phyloP scores from a whole-genome alignment of 495 filamentous ascomycete species.

The Aspergillus haitiensis region DNA sequence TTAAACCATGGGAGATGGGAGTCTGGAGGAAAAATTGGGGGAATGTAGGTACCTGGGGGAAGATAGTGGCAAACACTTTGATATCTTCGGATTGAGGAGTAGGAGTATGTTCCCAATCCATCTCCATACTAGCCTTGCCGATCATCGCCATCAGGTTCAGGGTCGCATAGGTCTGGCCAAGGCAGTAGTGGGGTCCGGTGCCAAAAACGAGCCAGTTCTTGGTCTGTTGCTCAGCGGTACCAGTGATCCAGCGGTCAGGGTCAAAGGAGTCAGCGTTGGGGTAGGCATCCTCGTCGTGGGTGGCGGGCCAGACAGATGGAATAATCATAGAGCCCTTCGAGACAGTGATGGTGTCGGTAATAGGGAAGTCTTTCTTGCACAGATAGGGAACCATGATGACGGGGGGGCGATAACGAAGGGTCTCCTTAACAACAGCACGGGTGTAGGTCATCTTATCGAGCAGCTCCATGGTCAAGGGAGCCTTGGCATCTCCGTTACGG shows the following conservation, averaged over 20 bases:
- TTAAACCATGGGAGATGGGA: not conserved
- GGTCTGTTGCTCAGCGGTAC: slow-evolving; percentile 83
- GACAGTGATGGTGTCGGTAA: slow-evolving; percentile 82
- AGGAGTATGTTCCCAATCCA: slow-evolving; percentile 87
- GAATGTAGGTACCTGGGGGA: slow-evolving; percentile 73
- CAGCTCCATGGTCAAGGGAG: slow-evolving; percentile 73
- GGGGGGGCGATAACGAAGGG: slow-evolving; percentile 90
- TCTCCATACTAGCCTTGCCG: slow-evolving; percentile 85
- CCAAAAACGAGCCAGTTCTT: slow-evolving; percentile 99
- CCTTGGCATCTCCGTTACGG: slow-evolving; percentile 73
- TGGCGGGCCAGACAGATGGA: slow-evolving; percentile 83
- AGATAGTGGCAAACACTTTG: slow-evolving; percentile 97
- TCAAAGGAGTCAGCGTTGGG: slow-evolving; percentile 80
- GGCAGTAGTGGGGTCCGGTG: slow-evolving; percentile 93
- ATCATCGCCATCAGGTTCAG: slow-evolving; percentile 87
- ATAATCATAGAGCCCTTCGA: slow-evolving; percentile 96
- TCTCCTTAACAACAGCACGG: slow-evolving; percentile 89
- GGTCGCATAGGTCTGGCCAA: slow-evolving; percentile 93
- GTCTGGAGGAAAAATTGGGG: not conserved
- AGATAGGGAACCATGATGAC: slow-evolving; percentile 98
- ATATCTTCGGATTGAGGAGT: slow-evolving; percentile 87
- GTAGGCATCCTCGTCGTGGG: slow-evolving; percentile 93
- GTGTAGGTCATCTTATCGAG: slow-evolving; percentile 89
- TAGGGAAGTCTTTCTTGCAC: slow-evolving; percentile 92
- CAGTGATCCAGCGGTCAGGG: slow-evolving; percentile 90